Conservation (phyloP, 768 basidiomycete genomes). For the Boletellus sp. region DNA sequence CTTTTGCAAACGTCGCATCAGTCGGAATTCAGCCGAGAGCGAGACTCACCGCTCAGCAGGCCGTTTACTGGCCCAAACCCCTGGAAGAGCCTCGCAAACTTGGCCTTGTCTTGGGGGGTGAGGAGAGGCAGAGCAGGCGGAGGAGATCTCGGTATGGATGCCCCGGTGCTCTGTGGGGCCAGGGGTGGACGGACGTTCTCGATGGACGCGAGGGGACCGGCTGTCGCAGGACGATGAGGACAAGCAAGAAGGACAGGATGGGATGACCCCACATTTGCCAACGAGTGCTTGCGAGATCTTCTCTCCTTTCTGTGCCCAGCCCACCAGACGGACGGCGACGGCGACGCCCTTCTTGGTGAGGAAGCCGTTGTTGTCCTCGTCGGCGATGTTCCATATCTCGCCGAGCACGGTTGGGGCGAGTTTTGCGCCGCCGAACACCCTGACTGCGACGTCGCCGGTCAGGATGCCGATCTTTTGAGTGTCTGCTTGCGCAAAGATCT, state of each 20-base stretch:
- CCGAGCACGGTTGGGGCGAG: conserved; percentile 76
- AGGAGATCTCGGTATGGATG: conserved; percentile 62
- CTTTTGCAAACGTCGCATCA: conserved; percentile 35
- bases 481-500: conserved; percentile 73
- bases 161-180: conserved; percentile 52
- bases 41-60: conserved; percentile 63
- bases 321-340: conserved; percentile 85
- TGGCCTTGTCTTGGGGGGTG: conserved; percentile 75
- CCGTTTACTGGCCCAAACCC: conserved; percentile 71
- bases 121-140: conserved; percentile 59
- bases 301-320: conserved; percentile 87
- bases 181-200: conserved; percentile 56
- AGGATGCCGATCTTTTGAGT: conserved; percentile 77
- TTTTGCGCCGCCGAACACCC: conserved; percentile 79
- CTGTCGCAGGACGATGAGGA: conserved; percentile 40
- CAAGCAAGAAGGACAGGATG: background rate
- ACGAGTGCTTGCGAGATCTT: conserved; percentile 58
- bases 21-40: background rate
- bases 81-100: conserved; percentile 78
- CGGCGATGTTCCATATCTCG: conserved; percentile 91
- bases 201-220: conserved; percentile 80
- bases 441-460: conserved; percentile 88
- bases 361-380: conserved; percentile 92
- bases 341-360: conserved; percentile 86
- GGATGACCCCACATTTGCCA: conserved; percentile 58